A percentile compares a stretch with the other conserved stretches of the same genome.
These are phyloP conservation scores for Paecilomyces variotii DNA, from an alignment of 2,329 filamentous ascomycete species.

Conservation along the genomic window DNA sequence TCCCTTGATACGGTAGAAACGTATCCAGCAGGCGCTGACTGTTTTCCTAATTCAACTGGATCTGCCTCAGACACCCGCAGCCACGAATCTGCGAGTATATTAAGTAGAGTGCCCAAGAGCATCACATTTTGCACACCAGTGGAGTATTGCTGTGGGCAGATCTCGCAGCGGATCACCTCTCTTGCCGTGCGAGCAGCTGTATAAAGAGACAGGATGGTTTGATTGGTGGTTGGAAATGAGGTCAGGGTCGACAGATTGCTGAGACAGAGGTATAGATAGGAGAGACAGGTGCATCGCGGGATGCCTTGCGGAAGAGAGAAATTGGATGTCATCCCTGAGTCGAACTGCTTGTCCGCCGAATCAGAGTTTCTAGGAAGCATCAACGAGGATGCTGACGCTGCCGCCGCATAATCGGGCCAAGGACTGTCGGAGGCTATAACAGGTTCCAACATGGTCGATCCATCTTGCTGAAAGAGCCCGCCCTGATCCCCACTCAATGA, in stretches of 20 bases:
- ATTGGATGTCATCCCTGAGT: constrained; percentile 8
- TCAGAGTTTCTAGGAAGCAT: constrained; percentile 17
- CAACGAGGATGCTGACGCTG: constrained; percentile 21
- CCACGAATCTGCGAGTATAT: constrained; percentile 38
- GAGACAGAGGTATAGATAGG: constrained; percentile 36
- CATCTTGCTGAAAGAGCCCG: constrained; percentile 9
- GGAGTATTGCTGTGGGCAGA: constrained; percentile 34
- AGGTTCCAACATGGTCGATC: constrained; percentile 15
- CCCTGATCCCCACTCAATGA: background rate
- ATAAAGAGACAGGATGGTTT: constrained; percentile 36
- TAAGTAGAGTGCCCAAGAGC: constrained; percentile 38
- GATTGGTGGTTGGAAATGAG: constrained; percentile 34
- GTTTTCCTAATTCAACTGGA: constrained; percentile 27
- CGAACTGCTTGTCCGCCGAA: constrained; percentile 12
- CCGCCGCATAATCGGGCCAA: constrained; percentile 36
- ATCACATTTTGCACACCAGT: constrained; percentile 39
- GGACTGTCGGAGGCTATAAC: constrained; percentile 22
- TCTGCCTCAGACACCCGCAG: constrained; percentile 30
- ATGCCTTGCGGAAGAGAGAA: constrained; percentile 13
- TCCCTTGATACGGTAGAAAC: constrained; percentile 18
- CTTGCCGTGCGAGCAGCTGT: constrained; percentile 35
- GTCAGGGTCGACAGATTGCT: constrained; percentile 34
- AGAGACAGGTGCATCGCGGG: constrained; percentile 31
- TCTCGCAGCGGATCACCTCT: constrained; percentile 33
- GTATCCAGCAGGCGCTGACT: constrained; percentile 24